These are phyloP conservation scores for Plasmopara muralis DNA, from an alignment of 352 stramenopile genomes.

Conservation along the genomic window DNA sequence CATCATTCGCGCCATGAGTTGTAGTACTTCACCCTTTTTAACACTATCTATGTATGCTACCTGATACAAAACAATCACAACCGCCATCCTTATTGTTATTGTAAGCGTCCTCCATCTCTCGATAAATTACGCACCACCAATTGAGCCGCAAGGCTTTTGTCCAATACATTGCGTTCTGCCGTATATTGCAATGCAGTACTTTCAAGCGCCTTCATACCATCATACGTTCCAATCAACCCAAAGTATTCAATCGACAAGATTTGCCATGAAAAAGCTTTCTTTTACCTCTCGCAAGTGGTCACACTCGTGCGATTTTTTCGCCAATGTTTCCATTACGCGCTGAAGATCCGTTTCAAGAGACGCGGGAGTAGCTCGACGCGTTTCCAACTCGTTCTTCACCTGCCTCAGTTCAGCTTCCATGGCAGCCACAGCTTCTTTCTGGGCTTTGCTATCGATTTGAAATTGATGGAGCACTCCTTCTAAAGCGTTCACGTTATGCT, in stretches of 20 bases:
- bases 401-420: conserved; percentile 44
- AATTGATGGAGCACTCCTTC: conserved; percentile 65
- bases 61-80: conserved; percentile 7
- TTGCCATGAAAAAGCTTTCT: background rate
- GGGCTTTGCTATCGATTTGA: conserved; percentile 43
- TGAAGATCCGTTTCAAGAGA: conserved; percentile 28
- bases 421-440: conserved; percentile 40
- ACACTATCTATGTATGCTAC: conserved; percentile 66
- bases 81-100: background rate
- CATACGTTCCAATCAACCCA: background rate
- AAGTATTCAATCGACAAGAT: background rate
- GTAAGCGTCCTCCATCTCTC: too few species aligned
- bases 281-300: conserved; percentile 62
- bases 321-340: conserved; percentile 43
- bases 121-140: conserved; percentile 37
- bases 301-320: conserved; percentile 60
- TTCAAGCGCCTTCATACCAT: conserved; percentile 39
- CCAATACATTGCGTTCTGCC: conserved; percentile 48
- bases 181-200: conserved; percentile 48
- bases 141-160: conserved; percentile 65
- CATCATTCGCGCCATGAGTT: conserved; percentile 73
- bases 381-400: conserved; percentile 18
- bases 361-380: conserved; percentile 4
- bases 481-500: conserved; percentile 45
- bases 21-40: conserved; percentile 64